Conservation (phyloP, 768 basidiomycete species). For the Mycena venus region DNA sequence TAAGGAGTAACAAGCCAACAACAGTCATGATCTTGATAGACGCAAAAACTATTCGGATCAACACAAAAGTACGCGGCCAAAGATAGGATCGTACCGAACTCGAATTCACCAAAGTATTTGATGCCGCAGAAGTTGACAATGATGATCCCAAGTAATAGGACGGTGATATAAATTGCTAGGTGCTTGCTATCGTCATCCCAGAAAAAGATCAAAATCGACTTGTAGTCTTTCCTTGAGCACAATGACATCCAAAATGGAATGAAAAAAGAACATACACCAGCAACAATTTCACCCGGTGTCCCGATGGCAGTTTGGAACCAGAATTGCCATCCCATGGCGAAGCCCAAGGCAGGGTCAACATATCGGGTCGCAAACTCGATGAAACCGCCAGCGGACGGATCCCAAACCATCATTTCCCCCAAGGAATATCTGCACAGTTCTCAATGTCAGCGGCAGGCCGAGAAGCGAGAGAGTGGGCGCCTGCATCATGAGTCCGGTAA, state of each 20-base stretch:
- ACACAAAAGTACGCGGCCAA: background rate
- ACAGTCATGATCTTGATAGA: conserved; percentile 61
- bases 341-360: conserved; percentile 52
- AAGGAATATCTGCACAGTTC: conserved; percentile 37
- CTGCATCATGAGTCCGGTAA: conserved; percentile 49
- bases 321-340: conserved; percentile 53
- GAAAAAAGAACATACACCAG: no score
- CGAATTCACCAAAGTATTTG: conserved; percentile 39
- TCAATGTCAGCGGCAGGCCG: background rate
- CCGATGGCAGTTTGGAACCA: conserved; percentile 45
- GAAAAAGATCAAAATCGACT: conserved; percentile 53
- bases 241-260: no score
- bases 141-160: conserved; percentile 44
- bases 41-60: conserved; percentile 57
- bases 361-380: conserved; percentile 44
- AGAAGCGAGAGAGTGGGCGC: background rate
- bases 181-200: conserved; percentile 48
- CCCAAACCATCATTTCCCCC: conserved; percentile 44
- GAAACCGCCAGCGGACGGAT: conserved; percentile 44
- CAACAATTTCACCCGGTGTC: conserved; percentile 53
- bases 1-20: conserved; percentile 56
- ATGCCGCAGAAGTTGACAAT: conserved; percentile 43
- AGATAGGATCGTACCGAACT: conserved; percentile 29
- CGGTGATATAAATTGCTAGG: conserved; percentile 48
- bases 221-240: no score